Evolutionary conservation across 164 flowering plant genomes (phyloP).

Genomic region (Paratinospora sagittata): DNA sequence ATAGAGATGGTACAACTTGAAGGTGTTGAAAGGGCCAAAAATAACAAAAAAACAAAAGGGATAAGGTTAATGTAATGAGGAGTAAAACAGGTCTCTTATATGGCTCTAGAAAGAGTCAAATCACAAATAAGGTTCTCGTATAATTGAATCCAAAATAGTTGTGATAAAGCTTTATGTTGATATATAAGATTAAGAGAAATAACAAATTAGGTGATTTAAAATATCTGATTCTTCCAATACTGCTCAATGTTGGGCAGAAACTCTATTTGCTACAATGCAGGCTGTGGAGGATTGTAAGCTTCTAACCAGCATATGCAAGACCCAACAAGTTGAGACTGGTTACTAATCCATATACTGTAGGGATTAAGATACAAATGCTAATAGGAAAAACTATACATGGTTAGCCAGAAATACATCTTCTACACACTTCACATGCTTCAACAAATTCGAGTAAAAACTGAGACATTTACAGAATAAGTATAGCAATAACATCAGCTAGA

Average conservation of each 20-base stretch:
- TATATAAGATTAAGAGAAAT: not conserved
- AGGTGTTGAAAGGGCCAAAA: not conserved
- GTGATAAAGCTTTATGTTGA: not conserved
- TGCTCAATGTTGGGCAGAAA: not conserved
- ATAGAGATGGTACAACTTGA: not conserved
- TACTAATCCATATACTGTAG: not conserved
- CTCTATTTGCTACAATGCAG: not conserved
- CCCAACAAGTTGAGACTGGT: not conserved
- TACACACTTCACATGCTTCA: not conserved
- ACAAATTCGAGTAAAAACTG: not conserved
- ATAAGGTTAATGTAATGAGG: not conserved
- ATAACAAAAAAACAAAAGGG: not conserved
- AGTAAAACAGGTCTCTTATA: not conserved
- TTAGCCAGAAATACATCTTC: not conserved
- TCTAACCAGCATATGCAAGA: not conserved
- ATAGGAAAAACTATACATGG: not conserved
- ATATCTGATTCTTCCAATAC: not conserved
- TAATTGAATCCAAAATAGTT: not conserved
- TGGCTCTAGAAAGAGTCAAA: not conserved
- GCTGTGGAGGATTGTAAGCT: not conserved
- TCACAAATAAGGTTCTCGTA: not conserved
- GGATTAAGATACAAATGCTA: not conserved
- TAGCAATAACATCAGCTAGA: not conserved
- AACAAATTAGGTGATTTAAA: not conserved
- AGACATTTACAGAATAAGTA: not conserved